Evolutionary conservation across 768 basidiomycete species (phyloP), one percentile per base, ranked within the genome.

Genomic region (Tricholoma bakamatsutake): DNA sequence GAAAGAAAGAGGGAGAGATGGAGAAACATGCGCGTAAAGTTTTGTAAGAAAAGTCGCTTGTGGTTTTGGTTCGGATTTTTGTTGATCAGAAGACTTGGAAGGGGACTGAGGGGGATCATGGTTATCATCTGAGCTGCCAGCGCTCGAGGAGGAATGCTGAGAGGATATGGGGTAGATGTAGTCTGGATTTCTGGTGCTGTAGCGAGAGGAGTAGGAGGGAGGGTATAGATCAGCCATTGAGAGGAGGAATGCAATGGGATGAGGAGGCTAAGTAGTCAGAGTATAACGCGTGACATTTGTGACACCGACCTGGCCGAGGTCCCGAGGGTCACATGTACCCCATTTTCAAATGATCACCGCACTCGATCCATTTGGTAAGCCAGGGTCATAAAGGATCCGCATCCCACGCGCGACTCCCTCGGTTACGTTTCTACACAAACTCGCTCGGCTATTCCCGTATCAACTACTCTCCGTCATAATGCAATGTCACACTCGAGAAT

Each of bases 1-100:
- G 49, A 37, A 34, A 34, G 51, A 28, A 52, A 55, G 56, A 53
- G 30, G 42, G 27, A 18, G 28, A 43, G 31, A 43, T 43, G 28
- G 50, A n/a, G 33, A 8, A 31, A 85, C 89, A 65, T 66, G 93
- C 93, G 88, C 88, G 82, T 95, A 97, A 50, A 97, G 82, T 80
- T 95, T 96, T 71, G 93, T 97, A 67, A 97, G 79, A 69, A 97
- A 97, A n/a, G 93, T 95, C 0, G 91, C 88, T 76, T 93, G 90
- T 0, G 88, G 90, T 71, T 93, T 93, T 53, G 81, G 74, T 61
- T 90, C 88, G 40, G 81, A 66, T 76, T 90, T 91, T 69, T 76
- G 70, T 48, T 68, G 69, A 30, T 79, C 76, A 12, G 62, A 28
- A 17, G 73, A 66, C 61, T 79, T 79, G 57, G 72, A 60, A 57